Evolutionary conservation across 371 early-diverging fungal species (phyloP).

Genomic region (Syncephalastrum monosporum): DNA sequence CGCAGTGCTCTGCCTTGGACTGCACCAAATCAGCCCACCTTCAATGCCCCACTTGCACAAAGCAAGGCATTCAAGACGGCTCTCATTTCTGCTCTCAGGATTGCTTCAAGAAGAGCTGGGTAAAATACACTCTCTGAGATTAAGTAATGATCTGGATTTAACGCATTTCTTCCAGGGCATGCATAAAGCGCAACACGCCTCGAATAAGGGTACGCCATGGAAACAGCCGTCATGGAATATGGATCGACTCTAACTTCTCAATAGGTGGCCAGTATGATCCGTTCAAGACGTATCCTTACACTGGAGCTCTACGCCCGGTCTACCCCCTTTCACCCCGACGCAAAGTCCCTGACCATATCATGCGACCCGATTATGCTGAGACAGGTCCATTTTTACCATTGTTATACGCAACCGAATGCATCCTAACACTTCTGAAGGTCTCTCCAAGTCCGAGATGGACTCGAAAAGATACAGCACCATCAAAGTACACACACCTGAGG

Average conservation of each 20-base stretch:
- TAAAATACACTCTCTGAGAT: not conserved
- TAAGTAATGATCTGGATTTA: not conserved
- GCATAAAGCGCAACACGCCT: constrained; percentile 4
- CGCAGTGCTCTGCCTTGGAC: constrained; percentile 23
- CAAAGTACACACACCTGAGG: constrained; percentile 62
- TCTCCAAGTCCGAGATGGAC: not conserved
- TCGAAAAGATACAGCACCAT: constrained; percentile 72
- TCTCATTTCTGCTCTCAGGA: constrained; percentile 83
- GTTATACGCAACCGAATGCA: not conserved
- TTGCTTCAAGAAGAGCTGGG: constrained; percentile 19
- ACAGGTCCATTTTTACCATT: constrained; percentile 32
- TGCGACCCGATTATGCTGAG: constrained; percentile 85
- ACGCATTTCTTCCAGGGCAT: constrained; percentile 2
- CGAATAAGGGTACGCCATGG: constrained; percentile 24
- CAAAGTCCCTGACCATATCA: constrained; percentile 76
- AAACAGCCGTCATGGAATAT: constrained; percentile 47
- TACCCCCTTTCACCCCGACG: constrained; percentile 87
- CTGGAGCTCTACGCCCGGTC: constrained; percentile 79
- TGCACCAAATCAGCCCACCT: constrained; percentile 79
- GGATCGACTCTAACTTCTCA: constrained; percentile 2
- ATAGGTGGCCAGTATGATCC: constrained; percentile 46
- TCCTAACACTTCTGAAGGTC: not conserved
- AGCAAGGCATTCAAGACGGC: constrained; percentile 57
- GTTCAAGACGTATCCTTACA: constrained; percentile 66
- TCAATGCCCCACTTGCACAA: constrained; percentile 90